phyloP scores from a whole-genome alignment of 768 basidiomycete genomes.

The Pleurotus citrinopileatus region DNA sequence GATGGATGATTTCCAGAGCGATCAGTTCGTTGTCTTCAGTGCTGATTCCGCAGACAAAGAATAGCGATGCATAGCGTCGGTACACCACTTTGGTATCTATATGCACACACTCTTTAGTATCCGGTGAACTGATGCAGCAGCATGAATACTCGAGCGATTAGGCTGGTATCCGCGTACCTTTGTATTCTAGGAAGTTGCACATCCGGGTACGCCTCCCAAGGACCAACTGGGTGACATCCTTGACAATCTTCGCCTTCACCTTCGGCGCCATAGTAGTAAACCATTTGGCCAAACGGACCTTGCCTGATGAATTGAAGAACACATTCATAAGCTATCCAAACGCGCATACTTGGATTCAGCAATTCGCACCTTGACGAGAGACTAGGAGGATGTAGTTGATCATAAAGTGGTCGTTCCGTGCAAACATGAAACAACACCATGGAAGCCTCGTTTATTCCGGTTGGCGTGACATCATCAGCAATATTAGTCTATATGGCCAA shows the following conservation, averaged over 20 bases:
- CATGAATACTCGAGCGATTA: no score
- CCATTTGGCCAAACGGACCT: conserved; percentile 96
- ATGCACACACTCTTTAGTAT: background rate
- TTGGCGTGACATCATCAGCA: conserved; percentile 9
- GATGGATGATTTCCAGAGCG: conserved; percentile 89
- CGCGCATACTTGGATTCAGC: no score
- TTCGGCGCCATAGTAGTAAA: conserved; percentile 82
- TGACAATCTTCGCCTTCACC: conserved; percentile 86
- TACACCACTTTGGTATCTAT: conserved; percentile 74
- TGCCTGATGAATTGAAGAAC: no score
- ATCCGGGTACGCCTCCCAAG: conserved; percentile 83
- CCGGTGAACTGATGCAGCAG: background rate
- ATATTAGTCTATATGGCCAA: background rate
- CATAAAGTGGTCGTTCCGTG: conserved; percentile 35
- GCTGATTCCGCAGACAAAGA: conserved; percentile 89
- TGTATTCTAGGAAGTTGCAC: conserved; percentile 98
- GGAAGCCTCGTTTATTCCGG: background rate
- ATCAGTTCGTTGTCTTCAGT: conserved; percentile 88
- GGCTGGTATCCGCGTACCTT: conserved; percentile 58
- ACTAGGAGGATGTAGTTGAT: conserved; percentile 94
- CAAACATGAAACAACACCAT: conserved; percentile 6
- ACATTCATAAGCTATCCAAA: no score
- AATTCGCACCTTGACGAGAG: conserved; percentile 80
- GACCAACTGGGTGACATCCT: conserved; percentile 93
- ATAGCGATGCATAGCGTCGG: conserved; percentile 91